A percentile compares a stretch with the other conserved stretches of the same genome.
phyloP scores from a whole-genome alignment of 1,284 basidiomycete genomes.

The Vanrija pseudolonga region DNA sequence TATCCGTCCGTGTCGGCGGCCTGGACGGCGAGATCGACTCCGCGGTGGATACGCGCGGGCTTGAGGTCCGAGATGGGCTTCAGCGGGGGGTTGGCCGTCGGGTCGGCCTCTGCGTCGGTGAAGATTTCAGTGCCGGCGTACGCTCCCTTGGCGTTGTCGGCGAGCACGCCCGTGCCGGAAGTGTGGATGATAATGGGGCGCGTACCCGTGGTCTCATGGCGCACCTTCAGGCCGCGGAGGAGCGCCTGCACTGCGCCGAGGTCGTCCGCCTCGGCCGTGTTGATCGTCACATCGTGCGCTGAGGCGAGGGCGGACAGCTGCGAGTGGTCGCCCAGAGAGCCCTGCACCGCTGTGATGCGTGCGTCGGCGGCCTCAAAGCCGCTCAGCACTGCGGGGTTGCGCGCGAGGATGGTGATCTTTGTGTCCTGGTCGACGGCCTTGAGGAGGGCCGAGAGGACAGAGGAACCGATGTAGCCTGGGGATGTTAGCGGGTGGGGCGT shows the following conservation, averaged over 20 bases:
- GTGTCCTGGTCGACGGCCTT: too few relatives aligned
- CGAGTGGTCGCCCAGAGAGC: conserved; percentile 31
- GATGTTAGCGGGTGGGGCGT: not conserved
- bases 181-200: conserved; percentile 47
- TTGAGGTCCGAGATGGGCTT: conserved; percentile 36
- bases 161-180: conserved; percentile 45
- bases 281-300: conserved; percentile 42
- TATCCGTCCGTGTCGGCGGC: conserved; percentile 38
- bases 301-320: conserved; percentile 32
- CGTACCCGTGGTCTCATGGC: conserved; percentile 36
- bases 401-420: conserved; percentile 5
- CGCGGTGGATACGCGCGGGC: conserved; percentile 29
- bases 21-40: conserved; percentile 41
- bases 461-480: conserved; percentile 13
- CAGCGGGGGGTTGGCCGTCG: conserved; percentile 30
- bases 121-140: conserved; percentile 30
- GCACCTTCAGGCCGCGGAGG: conserved; percentile 40
- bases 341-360: conserved; percentile 10
- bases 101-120: conserved; percentile 33
- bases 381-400: not conserved
- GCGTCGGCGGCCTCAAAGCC: conserved; percentile 4
- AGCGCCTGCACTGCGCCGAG: conserved; percentile 36
- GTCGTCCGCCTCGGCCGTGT: conserved; percentile 46
- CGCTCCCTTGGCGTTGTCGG: conserved; percentile 19
- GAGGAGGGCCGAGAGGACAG: conserved; percentile 7